Conservation (phyloP, 352 stramenopile genomes). For the Pythium monospermum region DNA sequence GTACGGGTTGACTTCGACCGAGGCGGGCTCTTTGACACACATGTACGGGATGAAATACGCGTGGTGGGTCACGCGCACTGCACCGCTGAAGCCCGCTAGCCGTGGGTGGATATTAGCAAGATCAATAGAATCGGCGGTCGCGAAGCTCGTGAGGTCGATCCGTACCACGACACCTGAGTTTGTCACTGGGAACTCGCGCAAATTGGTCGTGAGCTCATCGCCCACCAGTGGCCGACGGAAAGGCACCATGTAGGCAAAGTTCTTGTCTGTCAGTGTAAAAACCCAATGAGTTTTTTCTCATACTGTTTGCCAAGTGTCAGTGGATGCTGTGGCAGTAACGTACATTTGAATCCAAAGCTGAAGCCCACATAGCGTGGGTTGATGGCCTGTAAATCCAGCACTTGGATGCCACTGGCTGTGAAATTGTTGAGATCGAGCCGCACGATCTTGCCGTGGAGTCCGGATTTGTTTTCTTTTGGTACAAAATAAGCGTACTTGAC, state of each 20-base stretch:
- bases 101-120: constrained; percentile 37
- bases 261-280: constrained; percentile 35
- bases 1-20: constrained; percentile 44
- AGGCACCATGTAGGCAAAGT: constrained; percentile 58
- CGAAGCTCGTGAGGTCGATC: constrained; percentile 49
- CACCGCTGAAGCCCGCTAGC: constrained; percentile 64
- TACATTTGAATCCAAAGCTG: constrained; percentile 55
- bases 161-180: constrained; percentile 60
- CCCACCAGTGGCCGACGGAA: constrained; percentile 33
- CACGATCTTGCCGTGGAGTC: constrained; percentile 59
- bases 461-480: constrained; percentile 44
- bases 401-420: constrained; percentile 24
- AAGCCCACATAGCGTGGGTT: constrained; percentile 63
- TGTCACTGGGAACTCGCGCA: constrained; percentile 64
- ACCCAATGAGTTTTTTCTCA: neutral
- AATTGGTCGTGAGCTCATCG: constrained; percentile 52
- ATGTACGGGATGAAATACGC: constrained; percentile 77
- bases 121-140: constrained; percentile 39
- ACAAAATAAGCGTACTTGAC: constrained; percentile 65
- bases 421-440: constrained; percentile 51
- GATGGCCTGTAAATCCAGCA: constrained; percentile 48
- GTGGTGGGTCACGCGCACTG: constrained; percentile 53
- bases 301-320: neutral
- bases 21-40: constrained; percentile 31
- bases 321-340: neutral